phyloP scores from a whole-genome alignment of 2,329 filamentous ascomycete species.

The Neopestalotiopsis sp. region DNA sequence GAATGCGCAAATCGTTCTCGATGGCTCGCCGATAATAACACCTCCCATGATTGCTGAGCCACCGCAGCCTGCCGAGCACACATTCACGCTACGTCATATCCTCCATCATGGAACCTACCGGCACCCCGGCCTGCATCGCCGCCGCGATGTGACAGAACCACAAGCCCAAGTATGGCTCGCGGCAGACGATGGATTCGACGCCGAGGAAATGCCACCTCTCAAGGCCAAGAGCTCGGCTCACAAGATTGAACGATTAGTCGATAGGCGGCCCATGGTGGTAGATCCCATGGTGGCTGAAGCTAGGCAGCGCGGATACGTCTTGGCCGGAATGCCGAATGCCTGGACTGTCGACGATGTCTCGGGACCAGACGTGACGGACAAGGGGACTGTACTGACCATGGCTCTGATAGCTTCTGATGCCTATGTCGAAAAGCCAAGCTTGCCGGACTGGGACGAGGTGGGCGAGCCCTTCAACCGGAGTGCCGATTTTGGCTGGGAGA shows the following conservation, averaged over 20 bases:
- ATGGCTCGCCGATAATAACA: slow-evolving; percentile 47
- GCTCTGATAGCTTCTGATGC: slow-evolving; percentile 90
- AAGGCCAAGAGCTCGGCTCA: slow-evolving; percentile 67
- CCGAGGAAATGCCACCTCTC: slow-evolving; percentile 58
- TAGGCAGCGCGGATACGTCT: slow-evolving; percentile 70
- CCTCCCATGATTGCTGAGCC: slow-evolving; percentile 46
- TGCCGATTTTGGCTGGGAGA: slow-evolving; percentile 90
- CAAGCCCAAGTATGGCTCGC: slow-evolving; percentile 68
- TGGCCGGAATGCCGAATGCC: slow-evolving; percentile 71
- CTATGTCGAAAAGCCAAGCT: slow-evolving; percentile 76
- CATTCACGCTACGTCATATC: slow-evolving; percentile 79
- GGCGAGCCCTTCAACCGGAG: slow-evolving; percentile 82
- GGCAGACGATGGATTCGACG: slow-evolving; percentile 61
- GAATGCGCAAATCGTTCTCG: slow-evolving; percentile 49
- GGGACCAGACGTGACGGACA: slow-evolving; percentile 84
- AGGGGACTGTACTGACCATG: slow-evolving; percentile 80
- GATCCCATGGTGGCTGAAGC: slow-evolving; percentile 79
- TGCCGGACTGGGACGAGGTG: slow-evolving; percentile 84
- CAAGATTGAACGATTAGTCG: slow-evolving; percentile 80
- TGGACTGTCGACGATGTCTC: slow-evolving; percentile 84
- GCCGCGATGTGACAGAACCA: slow-evolving; percentile 69
- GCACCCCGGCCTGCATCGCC: slow-evolving; percentile 78
- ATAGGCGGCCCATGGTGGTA: slow-evolving; percentile 77
- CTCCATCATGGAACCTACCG: slow-evolving; percentile 88
- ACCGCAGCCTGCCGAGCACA: slow-evolving; percentile 58